phyloP scores from a whole-genome alignment of 164 flowering plant species.

The Macadamia integrifolia region DNA sequence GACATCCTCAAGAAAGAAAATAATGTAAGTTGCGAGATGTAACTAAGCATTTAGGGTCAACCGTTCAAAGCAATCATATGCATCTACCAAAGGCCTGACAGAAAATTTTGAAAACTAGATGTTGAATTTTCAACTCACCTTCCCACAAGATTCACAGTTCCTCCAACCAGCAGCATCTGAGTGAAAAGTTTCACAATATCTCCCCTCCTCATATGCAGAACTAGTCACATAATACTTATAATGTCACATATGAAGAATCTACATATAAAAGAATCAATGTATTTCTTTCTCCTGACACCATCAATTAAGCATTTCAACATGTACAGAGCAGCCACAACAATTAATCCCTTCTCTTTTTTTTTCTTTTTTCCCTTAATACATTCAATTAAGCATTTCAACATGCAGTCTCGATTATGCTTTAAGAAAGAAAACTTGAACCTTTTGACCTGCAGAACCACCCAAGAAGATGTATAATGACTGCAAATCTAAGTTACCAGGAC shows the following conservation, averaged over 20 bases:
- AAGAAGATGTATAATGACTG: no score
- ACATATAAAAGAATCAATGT: no score
- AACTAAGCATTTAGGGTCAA: neutral
- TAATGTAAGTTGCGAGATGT: neutral
- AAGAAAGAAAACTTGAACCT: no score
- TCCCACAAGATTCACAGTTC: constrained; percentile 77
- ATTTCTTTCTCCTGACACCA: no score
- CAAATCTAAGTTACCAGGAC: no score
- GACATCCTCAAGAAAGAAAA: constrained; percentile 1
- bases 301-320: no score
- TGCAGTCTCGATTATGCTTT: no score
- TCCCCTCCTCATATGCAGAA: constrained; percentile 43
- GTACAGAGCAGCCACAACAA: no score
- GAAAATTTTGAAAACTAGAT: neutral
- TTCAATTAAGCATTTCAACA: no score
- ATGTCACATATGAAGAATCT: neutral
- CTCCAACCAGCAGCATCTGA: constrained; percentile 82
- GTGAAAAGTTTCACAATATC: constrained; percentile 70
- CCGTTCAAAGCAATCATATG: neutral
- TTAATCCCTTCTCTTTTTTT: no score
- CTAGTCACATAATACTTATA: constrained; percentile 25
- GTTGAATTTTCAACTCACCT: constrained; percentile 37
- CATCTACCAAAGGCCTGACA: neutral
- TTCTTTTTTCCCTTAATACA: no score
- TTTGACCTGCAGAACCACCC: no score